Conservation (phyloP, 768 basidiomycete species). For the Crassisporium funariophilum region DNA sequence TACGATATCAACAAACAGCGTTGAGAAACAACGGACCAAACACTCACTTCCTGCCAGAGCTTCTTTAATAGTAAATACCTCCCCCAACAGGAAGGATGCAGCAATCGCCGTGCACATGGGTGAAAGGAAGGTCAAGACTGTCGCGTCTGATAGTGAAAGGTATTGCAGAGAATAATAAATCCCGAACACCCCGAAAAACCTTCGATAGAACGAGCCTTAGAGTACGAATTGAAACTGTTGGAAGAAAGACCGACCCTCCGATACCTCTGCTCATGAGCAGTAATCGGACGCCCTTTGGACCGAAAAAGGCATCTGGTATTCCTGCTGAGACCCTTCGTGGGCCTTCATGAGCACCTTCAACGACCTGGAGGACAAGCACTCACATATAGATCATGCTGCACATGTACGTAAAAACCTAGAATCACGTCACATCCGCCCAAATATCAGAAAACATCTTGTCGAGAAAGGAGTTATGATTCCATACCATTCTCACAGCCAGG, state of each 20-base stretch:
- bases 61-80: constrained; percentile 56
- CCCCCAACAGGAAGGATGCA: constrained; percentile 59
- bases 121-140: constrained; percentile 72
- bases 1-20: not conserved
- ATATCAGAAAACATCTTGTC: not conserved
- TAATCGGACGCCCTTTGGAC: constrained; percentile 67
- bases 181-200: constrained; percentile 73
- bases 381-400: constrained; percentile 60
- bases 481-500: constrained; percentile 21
- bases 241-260: constrained; percentile 46
- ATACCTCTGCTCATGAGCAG: constrained; percentile 62
- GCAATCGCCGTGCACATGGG: constrained; percentile 67
- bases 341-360: not conserved
- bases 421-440: not conserved
- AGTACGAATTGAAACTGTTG: not conserved
- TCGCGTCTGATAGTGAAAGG: constrained; percentile 77
- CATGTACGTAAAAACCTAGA: constrained; percentile 20
- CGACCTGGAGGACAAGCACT: constrained; percentile 42
- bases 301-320: constrained; percentile 56
- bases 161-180: constrained; percentile 74
- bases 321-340: constrained; percentile 7
- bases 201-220: not conserved
- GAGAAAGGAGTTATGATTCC: constrained; percentile 48
- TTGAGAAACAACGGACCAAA: too few relatives aligned
- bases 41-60: constrained; percentile 49